phyloP scores from a whole-genome alignment of 2,329 filamentous ascomycete species.

The Davidsoniella virescens region DNA sequence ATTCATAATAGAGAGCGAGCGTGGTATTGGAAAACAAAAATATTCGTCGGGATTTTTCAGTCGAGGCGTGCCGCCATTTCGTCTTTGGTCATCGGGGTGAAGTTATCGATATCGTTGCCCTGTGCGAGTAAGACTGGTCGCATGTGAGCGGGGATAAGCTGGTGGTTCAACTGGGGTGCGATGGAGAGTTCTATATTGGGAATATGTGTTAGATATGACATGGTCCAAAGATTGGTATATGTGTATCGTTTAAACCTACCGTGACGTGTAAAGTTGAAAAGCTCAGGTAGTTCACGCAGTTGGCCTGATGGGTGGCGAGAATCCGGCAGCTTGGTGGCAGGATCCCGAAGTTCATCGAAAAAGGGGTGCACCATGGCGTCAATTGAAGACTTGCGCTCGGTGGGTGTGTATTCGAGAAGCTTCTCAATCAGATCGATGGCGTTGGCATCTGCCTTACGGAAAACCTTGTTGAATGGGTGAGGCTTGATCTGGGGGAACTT shows the following conservation, averaged over 20 bases:
- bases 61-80: slow-evolving; percentile 98
- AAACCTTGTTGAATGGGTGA: slow-evolving; percentile 97
- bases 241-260: slow-evolving; percentile 40
- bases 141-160: slow-evolving; percentile 74
- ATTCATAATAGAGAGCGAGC: no score
- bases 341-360: slow-evolving; percentile 91
- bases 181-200: slow-evolving; percentile 77
- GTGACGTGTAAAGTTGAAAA: slow-evolving; percentile 90
- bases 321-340: slow-evolving; percentile 79
- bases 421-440: slow-evolving; percentile 91
- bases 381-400: slow-evolving; percentile 79
- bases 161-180: slow-evolving; percentile 67
- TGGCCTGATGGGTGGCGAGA: slow-evolving; percentile 76
- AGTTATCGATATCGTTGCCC: slow-evolving; percentile 84
- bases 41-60: slow-evolving; percentile 33
- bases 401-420: slow-evolving; percentile 91
- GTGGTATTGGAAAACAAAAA: slow-evolving; percentile 1
- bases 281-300: slow-evolving; percentile 62
- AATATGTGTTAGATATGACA: not conserved
- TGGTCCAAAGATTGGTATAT: not conserved
- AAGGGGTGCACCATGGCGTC: slow-evolving; percentile 98
- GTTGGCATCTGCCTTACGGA: slow-evolving; percentile 84
- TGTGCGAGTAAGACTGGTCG: slow-evolving; percentile 55
- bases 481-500: slow-evolving; percentile 99
- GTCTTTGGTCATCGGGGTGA: slow-evolving; percentile 78